Percentiles rank a stretch among this genome's conserved stretches.
phyloP scores from a whole-genome alignment of 164 flowering plant species.

The Protea cynaroides region DNA sequence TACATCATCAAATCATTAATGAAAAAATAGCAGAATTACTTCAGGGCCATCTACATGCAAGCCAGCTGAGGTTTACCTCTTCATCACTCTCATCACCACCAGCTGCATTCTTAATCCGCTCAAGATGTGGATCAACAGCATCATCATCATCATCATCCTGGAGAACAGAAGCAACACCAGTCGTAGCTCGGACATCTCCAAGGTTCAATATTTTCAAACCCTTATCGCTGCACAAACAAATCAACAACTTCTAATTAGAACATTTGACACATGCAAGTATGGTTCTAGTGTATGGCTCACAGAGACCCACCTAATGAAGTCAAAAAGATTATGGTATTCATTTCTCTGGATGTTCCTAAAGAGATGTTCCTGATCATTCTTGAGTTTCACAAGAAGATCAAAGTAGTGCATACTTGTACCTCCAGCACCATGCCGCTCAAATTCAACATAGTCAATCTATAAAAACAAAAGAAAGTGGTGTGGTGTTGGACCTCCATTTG shows the following conservation, averaged over 20 bases:
- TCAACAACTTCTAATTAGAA: neutral
- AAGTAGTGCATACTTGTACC: constrained; percentile 97
- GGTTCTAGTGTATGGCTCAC: neutral
- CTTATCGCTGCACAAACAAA: constrained; percentile 49
- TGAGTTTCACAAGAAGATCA: constrained; percentile 80
- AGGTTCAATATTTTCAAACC: constrained; percentile 83
- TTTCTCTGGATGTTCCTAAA: constrained; percentile 94
- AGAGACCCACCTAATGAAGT: constrained; percentile 65
- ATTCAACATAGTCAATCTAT: constrained; percentile 92
- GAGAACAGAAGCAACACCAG: constrained; percentile 68
- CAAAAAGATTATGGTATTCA: constrained; percentile 81
- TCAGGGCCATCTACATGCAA: neutral
- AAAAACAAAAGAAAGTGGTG: neutral
- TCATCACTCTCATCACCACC: constrained; percentile 96
- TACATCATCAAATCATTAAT: too few species aligned
- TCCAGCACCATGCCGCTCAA: constrained; percentile 94
- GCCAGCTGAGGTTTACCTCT: constrained; percentile 43
- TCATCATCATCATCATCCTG: constrained; percentile 68
- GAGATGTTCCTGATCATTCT: constrained; percentile 84
- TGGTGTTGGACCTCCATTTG: neutral
- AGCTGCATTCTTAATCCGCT: constrained; percentile 74
- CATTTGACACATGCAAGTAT: neutral
- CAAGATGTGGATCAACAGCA: constrained; percentile 93
- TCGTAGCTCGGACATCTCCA: constrained; percentile 40
- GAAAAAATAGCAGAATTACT: neutral